Percentiles rank a stretch among this genome's conserved stretches.
phyloP scores from a whole-genome alignment of 208 protist species.

The Crithidia brevicula region DNA sequence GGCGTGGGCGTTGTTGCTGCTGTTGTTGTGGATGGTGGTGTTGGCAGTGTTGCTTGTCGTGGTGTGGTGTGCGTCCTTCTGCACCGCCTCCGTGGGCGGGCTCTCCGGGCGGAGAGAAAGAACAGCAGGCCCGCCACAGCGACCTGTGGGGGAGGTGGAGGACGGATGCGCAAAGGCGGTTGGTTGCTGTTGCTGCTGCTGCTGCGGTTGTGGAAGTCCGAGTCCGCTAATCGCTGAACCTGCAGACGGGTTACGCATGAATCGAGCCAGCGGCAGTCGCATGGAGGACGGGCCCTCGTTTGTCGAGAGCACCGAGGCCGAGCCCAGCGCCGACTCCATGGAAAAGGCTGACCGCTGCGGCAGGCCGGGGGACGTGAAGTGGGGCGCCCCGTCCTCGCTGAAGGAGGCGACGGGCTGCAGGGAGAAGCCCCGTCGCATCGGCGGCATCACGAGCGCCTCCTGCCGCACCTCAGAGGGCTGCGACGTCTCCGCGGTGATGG shows the following conservation, averaged over 20 bases:
- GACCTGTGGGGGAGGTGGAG: not conserved
- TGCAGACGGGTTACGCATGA: slow-evolving; percentile 13
- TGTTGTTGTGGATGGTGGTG: not conserved
- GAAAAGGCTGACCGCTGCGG: slow-evolving; percentile 3
- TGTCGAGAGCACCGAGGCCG: slow-evolving; percentile 17
- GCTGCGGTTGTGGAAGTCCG: not conserved
- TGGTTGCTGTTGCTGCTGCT: not conserved
- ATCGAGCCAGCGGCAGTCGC: slow-evolving; percentile 15
- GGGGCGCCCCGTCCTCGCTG: not conserved
- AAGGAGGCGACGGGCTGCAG: not conserved
- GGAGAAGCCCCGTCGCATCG: not conserved
- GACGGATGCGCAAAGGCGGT: not conserved
- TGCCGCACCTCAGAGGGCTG: not conserved
- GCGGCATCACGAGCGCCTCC: slow-evolving; percentile 7
- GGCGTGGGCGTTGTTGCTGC: not conserved
- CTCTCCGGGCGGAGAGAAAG: slow-evolving; percentile 4
- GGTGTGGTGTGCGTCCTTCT: not conserved
- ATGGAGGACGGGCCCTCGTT: slow-evolving; percentile 21
- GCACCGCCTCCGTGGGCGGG: not conserved
- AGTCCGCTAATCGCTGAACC: not conserved
- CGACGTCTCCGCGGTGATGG: not conserved
- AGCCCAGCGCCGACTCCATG: slow-evolving; percentile 4
- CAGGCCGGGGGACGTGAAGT: not conserved
- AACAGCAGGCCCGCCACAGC: not conserved
- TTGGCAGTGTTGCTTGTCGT: not conserved